phyloP scores from a whole-genome alignment of 106 monocot species.

The Dioscorea zingiberensis region DNA sequence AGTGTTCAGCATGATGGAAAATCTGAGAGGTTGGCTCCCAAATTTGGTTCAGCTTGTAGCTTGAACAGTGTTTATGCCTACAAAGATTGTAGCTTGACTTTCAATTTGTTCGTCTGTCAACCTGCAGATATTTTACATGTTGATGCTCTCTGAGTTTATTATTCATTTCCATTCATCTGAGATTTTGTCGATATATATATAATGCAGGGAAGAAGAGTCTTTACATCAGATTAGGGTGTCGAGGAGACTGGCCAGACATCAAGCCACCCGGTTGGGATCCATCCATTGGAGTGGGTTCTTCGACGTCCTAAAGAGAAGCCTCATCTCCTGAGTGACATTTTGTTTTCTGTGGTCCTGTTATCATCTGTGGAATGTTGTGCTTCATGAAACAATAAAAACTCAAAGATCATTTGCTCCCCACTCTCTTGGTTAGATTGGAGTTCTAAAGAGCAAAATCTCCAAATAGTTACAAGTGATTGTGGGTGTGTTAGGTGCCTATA shows the following conservation, averaged over 20 bases:
- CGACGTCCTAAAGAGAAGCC: neutral
- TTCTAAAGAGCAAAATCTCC: neutral
- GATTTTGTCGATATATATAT: no score
- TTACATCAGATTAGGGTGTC: conserved; percentile 82
- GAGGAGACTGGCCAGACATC: conserved; percentile 96
- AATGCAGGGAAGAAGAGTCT: conserved; percentile 81
- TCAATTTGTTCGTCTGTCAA: no score
- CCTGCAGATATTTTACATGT: no score
- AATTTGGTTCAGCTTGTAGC: no score
- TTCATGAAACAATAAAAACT: neutral
- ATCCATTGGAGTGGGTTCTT: conserved; percentile 17
- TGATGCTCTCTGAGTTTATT: no score
- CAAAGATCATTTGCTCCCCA: neutral
- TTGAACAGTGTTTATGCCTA: no score
- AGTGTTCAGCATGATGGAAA: no score
- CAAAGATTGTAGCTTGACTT: no score
- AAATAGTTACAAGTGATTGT: no score
- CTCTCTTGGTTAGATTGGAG: neutral
- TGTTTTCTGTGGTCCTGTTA: neutral
- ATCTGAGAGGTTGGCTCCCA: no score
- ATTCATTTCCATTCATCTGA: no score
- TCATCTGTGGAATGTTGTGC: neutral
- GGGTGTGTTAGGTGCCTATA: no score
- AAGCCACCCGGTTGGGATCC: conserved; percentile 96
- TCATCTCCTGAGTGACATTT: neutral